These are phyloP conservation scores for Dactylellina drechsleri DNA, from an alignment of 2,329 filamentous ascomycete genomes.

Conservation along the genomic window DNA sequence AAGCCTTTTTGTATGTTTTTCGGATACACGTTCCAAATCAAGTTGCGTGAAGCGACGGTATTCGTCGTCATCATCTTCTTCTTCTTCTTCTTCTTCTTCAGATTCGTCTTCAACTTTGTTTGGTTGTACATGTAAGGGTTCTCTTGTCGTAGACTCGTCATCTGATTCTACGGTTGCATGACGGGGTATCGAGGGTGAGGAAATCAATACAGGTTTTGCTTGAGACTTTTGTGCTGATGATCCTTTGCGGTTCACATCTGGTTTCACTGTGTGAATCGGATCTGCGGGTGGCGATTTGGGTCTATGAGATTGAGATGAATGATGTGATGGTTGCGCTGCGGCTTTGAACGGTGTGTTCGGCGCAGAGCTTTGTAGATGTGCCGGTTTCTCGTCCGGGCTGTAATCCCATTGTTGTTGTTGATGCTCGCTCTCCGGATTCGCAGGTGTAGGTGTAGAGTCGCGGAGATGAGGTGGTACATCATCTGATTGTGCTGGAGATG, in stretches of 20 bases:
- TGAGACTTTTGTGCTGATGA: background rate
- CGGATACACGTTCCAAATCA: slow-evolving; percentile 38
- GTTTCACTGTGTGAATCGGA: background rate
- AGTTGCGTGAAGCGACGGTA: slow-evolving; percentile 40
- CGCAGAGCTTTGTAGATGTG: slow-evolving; percentile 32
- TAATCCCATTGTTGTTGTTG: background rate
- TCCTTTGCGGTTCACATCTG: background rate
- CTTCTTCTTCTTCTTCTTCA: slow-evolving; percentile 7
- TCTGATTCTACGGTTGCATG: slow-evolving; percentile 17
- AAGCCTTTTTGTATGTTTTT: slow-evolving; percentile 39
- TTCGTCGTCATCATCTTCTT: slow-evolving; percentile 24
- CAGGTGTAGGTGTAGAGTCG: slow-evolving; percentile 20
- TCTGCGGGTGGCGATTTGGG: background rate
- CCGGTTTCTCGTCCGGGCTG: slow-evolving; percentile 28
- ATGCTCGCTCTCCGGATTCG: background rate
- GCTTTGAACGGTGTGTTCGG: slow-evolving; percentile 18
- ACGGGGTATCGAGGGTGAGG: slow-evolving; percentile 11
- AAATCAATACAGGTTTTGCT: background rate
- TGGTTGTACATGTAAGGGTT: slow-evolving; percentile 3
- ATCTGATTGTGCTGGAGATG: slow-evolving; percentile 27
- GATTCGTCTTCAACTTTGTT: slow-evolving; percentile 1
- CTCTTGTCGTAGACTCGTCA: background rate
- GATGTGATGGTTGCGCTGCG: background rate
- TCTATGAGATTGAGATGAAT: background rate
- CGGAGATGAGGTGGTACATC: slow-evolving; percentile 24